Percentiles rank a stretch among this genome's conserved stretches.
Conservation (phyloP, 306 rosid genomes). For the Adenanthera pavonina region DNA sequence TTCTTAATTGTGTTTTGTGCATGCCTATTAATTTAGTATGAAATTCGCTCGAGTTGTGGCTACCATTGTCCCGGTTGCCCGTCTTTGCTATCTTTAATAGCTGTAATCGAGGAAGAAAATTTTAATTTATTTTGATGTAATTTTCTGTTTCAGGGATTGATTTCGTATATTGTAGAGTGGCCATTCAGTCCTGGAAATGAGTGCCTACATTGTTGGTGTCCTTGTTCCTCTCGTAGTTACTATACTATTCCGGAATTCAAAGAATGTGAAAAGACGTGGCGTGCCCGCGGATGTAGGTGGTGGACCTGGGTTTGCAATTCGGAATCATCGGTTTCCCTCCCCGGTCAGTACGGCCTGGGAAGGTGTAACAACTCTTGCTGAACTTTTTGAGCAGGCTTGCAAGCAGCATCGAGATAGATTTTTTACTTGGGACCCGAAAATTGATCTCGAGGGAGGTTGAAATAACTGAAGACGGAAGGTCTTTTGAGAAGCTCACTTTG, state of each 20-base stretch:
- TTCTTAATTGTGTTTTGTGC: not conserved
- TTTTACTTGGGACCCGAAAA: conserved; percentile 81
- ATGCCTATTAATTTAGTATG: not conserved
- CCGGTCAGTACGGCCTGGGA: conserved; percentile 72
- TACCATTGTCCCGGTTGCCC: not conserved
- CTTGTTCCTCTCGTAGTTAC: conserved; percentile 71
- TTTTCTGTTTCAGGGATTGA: conserved; percentile 41
- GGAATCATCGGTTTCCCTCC: conserved; percentile 58
- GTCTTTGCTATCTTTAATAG: not conserved
- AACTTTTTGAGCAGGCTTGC: conserved; percentile 81
- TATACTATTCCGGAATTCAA: conserved; percentile 57
- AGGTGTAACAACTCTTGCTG: conserved; percentile 77
- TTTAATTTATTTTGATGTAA: not conserved
- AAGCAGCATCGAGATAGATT: conserved; percentile 47
- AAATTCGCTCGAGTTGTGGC: not conserved
- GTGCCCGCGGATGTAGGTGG: conserved; percentile 68
- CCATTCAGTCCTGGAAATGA: conserved; percentile 47
- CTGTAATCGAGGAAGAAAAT: not conserved
- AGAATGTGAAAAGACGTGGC: conserved; percentile 65
- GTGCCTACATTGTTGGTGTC: conserved; percentile 61
- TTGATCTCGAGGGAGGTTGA: conserved; percentile 69
- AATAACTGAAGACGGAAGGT: conserved; percentile 60
- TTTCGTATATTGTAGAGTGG: conserved; percentile 10
- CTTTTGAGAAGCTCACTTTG: conserved; percentile 84
- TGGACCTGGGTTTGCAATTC: conserved; percentile 66